These are phyloP conservation scores for Emmonsia crescens DNA, from an alignment of 2,329 filamentous ascomycete genomes.

Conservation along the genomic window DNA sequence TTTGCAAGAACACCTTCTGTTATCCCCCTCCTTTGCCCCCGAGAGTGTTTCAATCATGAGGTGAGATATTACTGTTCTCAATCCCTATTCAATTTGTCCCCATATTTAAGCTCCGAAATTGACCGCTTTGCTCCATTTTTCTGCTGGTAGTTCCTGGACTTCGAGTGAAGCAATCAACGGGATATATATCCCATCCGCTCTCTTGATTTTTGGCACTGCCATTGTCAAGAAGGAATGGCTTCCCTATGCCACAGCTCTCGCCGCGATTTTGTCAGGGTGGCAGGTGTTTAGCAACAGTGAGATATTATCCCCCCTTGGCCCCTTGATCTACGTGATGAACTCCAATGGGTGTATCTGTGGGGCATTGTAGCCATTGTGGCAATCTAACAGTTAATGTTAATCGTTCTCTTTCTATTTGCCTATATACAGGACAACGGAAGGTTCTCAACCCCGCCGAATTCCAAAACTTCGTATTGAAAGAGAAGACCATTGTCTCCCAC, in stretches of 20 bases:
- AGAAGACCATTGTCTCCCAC: constrained; percentile 93
- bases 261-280: constrained; percentile 54
- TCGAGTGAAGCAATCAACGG: constrained; percentile 56
- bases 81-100: background rate
- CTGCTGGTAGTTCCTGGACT: constrained; percentile 12
- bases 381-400: constrained; percentile 1
- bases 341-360: background rate
- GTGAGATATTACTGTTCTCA: background rate
- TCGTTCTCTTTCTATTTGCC: background rate
- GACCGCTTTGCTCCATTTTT: background rate
- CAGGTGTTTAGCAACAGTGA: constrained; percentile 63
- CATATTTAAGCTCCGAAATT: too few species aligned
- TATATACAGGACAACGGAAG: constrained; percentile 55
- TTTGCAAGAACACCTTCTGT: background rate
- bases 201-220: constrained; percentile 63
- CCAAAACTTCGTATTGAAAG: constrained; percentile 84
- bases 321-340: background rate
- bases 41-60: background rate
- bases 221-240: constrained; percentile 72
- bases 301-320: constrained; percentile 27
- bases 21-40: background rate
- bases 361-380: background rate
- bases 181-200: constrained; percentile 70
- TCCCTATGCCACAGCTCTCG: constrained; percentile 57
- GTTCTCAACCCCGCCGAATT: constrained; percentile 79